Base-by-base conservation (phyloP, 371 early-diverging fungal genomes). In the Rhizopus arrhizus region DNA sequence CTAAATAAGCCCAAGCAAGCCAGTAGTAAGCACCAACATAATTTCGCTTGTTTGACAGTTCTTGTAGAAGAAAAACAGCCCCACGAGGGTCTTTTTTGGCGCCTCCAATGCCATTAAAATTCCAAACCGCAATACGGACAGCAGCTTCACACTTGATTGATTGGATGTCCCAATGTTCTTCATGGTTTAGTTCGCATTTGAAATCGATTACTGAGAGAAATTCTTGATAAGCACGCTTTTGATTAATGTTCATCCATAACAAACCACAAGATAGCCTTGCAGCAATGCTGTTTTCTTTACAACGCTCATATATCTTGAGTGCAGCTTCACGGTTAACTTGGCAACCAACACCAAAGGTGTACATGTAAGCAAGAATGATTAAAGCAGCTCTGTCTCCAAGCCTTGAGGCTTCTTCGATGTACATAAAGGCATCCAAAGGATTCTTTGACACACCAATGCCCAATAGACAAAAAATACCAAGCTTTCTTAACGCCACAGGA, bases 311-410 rank as follows among this genome's bases (percentile, higher is more conserved):
- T 5, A 67, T 62, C 2, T 50, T 7, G 47, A 62, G 47, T 12
- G 68, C 68, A 1, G 28, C 10, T 15, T 38, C 35, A 0, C 58
- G 52, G 41, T 67, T 36, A 4, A 54, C 40, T 0, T 12, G 5
- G 22, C 54, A 54, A 1, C 68, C 68, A 3, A 34, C 12, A 2
- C 68, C 68, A 10, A 33, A 47, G 28, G 47, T 48, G 38, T 59
- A 59, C 43, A 67, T 52, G 50, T 67, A 62, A 12, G 46, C 68
- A 33, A 67, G 47, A 4, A 67, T 41, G 10, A 67, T 62, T 2
- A 50, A 55, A n/a, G 68, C 58, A 5, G 52, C 40, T 8, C 41
- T 50, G 11, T 67, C 68, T n/a, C 55, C 62, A 10, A 47, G 31
- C 15, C 43, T 51, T 28, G 68, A 43, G 0, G 68, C 68, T 38